Evolutionary conservation across 2,329 filamentous ascomycete genomes (phyloP).

Genomic region (Fonsecaea multimorphosa): DNA sequence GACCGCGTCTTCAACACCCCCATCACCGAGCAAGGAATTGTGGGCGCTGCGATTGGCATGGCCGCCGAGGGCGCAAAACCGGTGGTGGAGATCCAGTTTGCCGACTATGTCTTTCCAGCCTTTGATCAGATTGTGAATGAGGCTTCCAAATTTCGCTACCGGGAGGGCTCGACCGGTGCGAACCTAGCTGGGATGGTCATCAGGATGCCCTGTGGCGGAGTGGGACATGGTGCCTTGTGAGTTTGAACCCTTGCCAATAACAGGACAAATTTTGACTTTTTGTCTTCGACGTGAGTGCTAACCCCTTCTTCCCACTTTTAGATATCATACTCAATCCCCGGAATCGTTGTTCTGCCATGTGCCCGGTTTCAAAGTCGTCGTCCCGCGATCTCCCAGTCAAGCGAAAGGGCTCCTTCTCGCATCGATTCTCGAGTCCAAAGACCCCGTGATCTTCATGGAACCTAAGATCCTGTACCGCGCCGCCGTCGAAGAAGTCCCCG

Average conservation of each 20-base stretch:
- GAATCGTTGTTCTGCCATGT: conserved; percentile 88
- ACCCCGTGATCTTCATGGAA: conserved; percentile 92
- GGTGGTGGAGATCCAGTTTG: conserved; percentile 92
- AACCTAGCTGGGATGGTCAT: conserved; percentile 80
- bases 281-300: background rate
- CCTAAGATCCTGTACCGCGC: conserved; percentile 92
- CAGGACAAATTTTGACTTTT: background rate
- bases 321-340: conserved; percentile 84
- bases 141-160: conserved; percentile 84
- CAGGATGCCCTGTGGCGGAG: conserved; percentile 88
- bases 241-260: conserved; percentile 49
- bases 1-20: conserved; percentile 96
- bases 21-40: conserved; percentile 87
- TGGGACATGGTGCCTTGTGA: conserved; percentile 86
- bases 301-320: background rate
- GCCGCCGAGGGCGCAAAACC: conserved; percentile 90
- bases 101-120: conserved; percentile 89
- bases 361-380: conserved; percentile 81
- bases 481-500: conserved; percentile 87
- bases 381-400: conserved; percentile 83
- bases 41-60: conserved; percentile 88
- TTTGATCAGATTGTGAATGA: conserved; percentile 95
- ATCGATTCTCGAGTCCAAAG: conserved; percentile 74
- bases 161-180: conserved; percentile 69
- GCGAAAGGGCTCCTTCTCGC: conserved; percentile 85